Evolutionary conservation across 2,329 filamentous ascomycete genomes (phyloP), one percentile per base, ranked within the genome.

Genomic region (Byssochlamys sp.): DNA sequence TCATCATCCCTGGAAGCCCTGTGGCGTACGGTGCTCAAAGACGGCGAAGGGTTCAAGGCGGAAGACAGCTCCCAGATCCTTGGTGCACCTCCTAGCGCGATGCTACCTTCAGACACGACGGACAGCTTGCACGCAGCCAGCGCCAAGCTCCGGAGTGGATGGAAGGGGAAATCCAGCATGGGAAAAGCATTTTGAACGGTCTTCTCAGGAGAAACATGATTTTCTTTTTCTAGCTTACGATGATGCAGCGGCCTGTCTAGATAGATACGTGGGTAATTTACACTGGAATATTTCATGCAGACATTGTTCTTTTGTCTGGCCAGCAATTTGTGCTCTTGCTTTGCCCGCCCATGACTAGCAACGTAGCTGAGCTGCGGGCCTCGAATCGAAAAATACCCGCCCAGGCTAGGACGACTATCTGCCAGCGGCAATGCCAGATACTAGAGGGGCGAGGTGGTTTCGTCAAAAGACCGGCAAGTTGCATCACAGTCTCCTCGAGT

Each of bases 1-100:
- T 87, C 84, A 6, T 77, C 76, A 3, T 85, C 90, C 2, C 83
- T 96, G 59, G 79, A 81, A 4, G 79, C 78, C 3, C 76, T 97
- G 55, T 92, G 87, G 75, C 74, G 76, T 28, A 84, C 86, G 25
- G 81, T 95, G 1, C 85, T 96, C 63, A 85, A 85, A 67, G 89
- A 94, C 24, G 84, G 85, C 3, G 89, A 95, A 4, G 89, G 89
- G 0, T 78, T 84, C 63, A 73, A 69, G 48, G 74, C 76, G 0
- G 75, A 78, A 6, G 74, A 79, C 11, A 55, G 64, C 11, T 62
- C 67, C 25, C 67, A 69, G 58, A 58, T 69, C 53, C 60, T 65
- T 28, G 60, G 62, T 26, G 58, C 65, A 58, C 61, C 66, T 50
- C 60, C 62, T 27, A 60, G 64, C 9, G 48, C 63, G 12, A 62